Evolutionary conservation across 192 early-diverging fungal species (phyloP).

Genomic region (Coemansia aciculifera): DNA sequence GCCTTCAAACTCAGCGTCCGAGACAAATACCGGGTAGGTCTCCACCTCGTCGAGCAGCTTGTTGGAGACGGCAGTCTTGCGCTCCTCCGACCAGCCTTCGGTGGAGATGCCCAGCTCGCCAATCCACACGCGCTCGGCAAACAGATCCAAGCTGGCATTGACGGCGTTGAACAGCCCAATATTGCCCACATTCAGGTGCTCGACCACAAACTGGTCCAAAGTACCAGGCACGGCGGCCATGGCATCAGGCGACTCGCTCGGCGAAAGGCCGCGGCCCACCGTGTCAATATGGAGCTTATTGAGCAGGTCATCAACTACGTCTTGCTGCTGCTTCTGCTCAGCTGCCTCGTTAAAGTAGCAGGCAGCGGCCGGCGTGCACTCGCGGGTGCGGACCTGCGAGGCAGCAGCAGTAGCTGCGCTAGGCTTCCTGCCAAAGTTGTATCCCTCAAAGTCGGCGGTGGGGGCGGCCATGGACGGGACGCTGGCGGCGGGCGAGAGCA

Average conservation of each 20-base stretch:
- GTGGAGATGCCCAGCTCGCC: conserved; percentile 78
- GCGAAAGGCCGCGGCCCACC: background rate
- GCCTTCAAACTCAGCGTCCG: conserved; percentile 81
- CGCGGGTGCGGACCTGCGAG: conserved; percentile 2
- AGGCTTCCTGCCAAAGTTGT: background rate
- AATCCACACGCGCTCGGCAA: conserved; percentile 69
- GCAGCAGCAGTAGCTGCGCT: background rate
- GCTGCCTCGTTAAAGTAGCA: background rate
- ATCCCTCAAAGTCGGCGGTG: background rate
- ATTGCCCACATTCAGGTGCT: conserved; percentile 79
- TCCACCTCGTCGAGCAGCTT: conserved; percentile 65
- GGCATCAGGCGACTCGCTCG: conserved; percentile 11
- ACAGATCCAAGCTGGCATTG: conserved; percentile 61
- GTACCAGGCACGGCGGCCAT: conserved; percentile 31
- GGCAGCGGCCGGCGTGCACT: conserved; percentile 7
- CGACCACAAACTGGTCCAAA: conserved; percentile 63
- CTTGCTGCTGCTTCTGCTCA: conserved; percentile 12
- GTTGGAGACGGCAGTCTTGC: conserved; percentile 59
- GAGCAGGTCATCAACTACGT: conserved; percentile 3
- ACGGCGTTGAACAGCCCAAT: conserved; percentile 95
- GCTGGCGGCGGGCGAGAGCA: background rate
- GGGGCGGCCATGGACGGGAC: conserved; percentile 7
- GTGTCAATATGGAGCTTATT: conserved; percentile 24
- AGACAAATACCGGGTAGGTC: conserved; percentile 78
- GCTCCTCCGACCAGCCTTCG: conserved; percentile 63